A percentile compares a stretch with the other conserved stretches of the same genome.
phyloP scores from a whole-genome alignment of 2,329 filamentous ascomycete genomes.

The Arthroderma sp. region DNA sequence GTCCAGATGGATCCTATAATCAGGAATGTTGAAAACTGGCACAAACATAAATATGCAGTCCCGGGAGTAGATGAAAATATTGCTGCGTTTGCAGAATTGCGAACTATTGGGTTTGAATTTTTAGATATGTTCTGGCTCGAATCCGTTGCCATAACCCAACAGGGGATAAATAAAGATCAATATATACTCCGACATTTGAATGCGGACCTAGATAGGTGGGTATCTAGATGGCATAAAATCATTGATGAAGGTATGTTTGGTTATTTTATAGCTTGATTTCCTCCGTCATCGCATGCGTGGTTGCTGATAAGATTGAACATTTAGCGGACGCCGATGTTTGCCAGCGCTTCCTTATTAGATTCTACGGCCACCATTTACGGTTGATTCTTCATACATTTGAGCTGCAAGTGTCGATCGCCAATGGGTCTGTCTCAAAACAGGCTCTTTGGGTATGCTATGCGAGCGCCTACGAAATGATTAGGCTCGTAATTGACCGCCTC shows the following conservation, averaged over 20 bases:
- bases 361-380: slow-evolving; percentile 28
- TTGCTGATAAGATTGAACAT: background rate
- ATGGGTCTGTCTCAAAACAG: slow-evolving; percentile 13
- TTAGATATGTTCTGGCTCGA: slow-evolving; percentile 16
- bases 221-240: slow-evolving; percentile 11
- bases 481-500: slow-evolving; percentile 17
- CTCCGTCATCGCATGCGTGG: background rate
- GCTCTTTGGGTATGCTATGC: slow-evolving; percentile 14
- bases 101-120: slow-evolving; percentile 25
- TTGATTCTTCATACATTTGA: slow-evolving; percentile 26
- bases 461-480: slow-evolving; percentile 21
- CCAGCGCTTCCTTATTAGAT: slow-evolving; percentile 26
- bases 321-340: slow-evolving; percentile 14
- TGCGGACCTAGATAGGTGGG: slow-evolving; percentile 12
- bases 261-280: background rate
- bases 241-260: slow-evolving; percentile 9
- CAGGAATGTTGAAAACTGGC: slow-evolving; percentile 25
- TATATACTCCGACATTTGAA: slow-evolving; percentile 11
- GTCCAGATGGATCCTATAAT: slow-evolving; percentile 28
- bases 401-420: slow-evolving; percentile 20
- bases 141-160: slow-evolving; percentile 6
- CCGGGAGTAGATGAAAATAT: slow-evolving; percentile 23
- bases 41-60: slow-evolving; percentile 17
- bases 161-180: slow-evolving; percentile 10
- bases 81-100: slow-evolving; percentile 25